These are phyloP conservation scores for Solanum hybrid DNA, from an alignment of 305 asterid species.

Conservation along the genomic window DNA sequence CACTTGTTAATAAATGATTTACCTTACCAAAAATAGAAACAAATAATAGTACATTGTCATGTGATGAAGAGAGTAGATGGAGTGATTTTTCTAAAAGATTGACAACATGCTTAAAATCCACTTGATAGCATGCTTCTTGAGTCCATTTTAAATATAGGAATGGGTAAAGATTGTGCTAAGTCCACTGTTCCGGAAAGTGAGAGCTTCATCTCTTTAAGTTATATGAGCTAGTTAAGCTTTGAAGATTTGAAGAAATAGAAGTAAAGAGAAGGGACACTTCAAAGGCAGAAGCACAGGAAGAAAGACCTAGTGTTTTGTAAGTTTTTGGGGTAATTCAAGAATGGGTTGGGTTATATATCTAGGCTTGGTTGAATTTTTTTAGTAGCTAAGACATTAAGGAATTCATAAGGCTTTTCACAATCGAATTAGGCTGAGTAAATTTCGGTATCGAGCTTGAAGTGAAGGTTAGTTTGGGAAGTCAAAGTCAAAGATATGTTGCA, in stretches of 20 bases:
- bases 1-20: not conserved
- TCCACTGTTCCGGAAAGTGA: not conserved
- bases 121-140: not conserved
- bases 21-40: not conserved
- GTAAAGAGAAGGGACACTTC: not conserved
- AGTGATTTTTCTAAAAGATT: no score
- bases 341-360: not conserved
- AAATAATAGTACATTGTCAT: not conserved
- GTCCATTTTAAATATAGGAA: not conserved
- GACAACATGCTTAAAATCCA: not conserved
- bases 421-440: not conserved
- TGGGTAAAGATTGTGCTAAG: not conserved
- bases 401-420: not conserved
- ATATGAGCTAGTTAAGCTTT: not conserved
- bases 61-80: not conserved
- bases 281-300: not conserved
- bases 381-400: not conserved
- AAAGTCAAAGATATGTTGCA: not conserved
- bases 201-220: not conserved
- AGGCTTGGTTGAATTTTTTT: not conserved
- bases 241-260: not conserved
- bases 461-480: not conserved
- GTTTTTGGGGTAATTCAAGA: not conserved
- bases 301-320: not conserved
- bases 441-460: not conserved